phyloP scores from a whole-genome alignment of 192 early-diverging fungal genomes.

The Geosiphon pyriformis region DNA sequence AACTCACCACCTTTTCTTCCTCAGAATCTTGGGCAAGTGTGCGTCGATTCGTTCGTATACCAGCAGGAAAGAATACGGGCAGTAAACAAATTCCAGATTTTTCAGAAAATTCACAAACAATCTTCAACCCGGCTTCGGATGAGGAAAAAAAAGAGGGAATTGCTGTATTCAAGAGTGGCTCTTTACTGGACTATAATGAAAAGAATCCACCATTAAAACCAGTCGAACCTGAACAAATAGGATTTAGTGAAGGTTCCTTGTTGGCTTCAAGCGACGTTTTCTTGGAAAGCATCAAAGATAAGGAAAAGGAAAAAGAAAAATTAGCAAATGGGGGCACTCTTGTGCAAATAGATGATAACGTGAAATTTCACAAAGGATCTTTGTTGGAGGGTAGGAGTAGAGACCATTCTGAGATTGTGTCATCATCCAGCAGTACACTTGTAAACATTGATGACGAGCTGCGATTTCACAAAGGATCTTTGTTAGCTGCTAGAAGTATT shows the following conservation, averaged over 20 bases:
- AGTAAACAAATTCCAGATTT: not conserved
- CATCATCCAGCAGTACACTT: not conserved
- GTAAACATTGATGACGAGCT: not conserved
- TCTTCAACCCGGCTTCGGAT: not conserved
- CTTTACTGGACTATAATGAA: slow-evolving; percentile 1
- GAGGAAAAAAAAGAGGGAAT: not conserved
- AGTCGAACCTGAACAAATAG: slow-evolving; percentile 2
- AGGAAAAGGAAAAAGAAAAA: slow-evolving; percentile 15
- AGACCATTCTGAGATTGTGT: not conserved
- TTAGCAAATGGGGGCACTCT: not conserved
- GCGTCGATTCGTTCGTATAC: not conserved
- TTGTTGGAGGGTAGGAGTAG: not conserved
- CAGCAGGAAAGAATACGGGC: not conserved
- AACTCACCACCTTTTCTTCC: not conserved
- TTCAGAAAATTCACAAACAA: not conserved
- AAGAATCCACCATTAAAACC: slow-evolving; percentile 4
- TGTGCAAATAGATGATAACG: slow-evolving; percentile 2
- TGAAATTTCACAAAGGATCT: slow-evolving; percentile 18
- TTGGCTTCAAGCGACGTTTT: slow-evolving; percentile 14
- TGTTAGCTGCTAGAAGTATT: slow-evolving; percentile 2
- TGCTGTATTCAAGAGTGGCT: not conserved
- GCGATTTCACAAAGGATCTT: slow-evolving; percentile 14
- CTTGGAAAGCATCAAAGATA: slow-evolving; percentile 17
- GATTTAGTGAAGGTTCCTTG: slow-evolving; percentile 12
- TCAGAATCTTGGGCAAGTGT: not conserved